A percentile compares a stretch with the other conserved stretches of the same genome.
Conservation (phyloP, 345 rosid genomes). For the Acer negundo region DNA sequence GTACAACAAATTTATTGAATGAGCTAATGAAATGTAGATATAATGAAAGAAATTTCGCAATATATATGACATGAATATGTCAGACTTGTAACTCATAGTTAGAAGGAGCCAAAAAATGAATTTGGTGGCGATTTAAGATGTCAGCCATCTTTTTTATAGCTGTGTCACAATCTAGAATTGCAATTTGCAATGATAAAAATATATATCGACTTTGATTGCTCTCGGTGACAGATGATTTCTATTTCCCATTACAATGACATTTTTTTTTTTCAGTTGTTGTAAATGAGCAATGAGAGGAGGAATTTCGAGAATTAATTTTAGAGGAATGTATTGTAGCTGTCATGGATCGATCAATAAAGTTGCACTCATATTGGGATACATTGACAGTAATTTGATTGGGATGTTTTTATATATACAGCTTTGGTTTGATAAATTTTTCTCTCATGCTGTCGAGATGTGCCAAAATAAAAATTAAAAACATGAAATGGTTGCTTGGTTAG, state of each 20-base stretch:
- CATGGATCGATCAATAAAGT: not conserved
- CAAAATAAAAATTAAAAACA: no score
- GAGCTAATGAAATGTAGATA: no score
- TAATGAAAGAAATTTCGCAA: no score
- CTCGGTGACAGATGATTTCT: not conserved
- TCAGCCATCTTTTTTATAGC: not conserved
- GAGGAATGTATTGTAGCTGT: not conserved
- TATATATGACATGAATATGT: not conserved
- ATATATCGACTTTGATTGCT: not conserved
- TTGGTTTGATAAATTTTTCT: no score
- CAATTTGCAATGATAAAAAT: constrained; percentile 5
- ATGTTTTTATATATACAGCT: not conserved
- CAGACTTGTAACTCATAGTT: not conserved
- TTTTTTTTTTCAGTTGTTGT: constrained; percentile 1
- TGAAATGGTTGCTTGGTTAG: no score
- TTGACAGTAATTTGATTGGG: not conserved
- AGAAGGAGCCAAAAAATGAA: not conserved
- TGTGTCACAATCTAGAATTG: constrained; percentile 12
- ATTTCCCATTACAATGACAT: not conserved
- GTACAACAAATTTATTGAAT: no score
- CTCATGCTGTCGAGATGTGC: no score
- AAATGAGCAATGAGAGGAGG: not conserved
- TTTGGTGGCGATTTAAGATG: not conserved
- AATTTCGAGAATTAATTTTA: not conserved
- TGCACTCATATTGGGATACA: not conserved